These are phyloP conservation scores for Hemileccinum rubropunctum DNA, from an alignment of 768 basidiomycete genomes.

Conservation along the genomic window DNA sequence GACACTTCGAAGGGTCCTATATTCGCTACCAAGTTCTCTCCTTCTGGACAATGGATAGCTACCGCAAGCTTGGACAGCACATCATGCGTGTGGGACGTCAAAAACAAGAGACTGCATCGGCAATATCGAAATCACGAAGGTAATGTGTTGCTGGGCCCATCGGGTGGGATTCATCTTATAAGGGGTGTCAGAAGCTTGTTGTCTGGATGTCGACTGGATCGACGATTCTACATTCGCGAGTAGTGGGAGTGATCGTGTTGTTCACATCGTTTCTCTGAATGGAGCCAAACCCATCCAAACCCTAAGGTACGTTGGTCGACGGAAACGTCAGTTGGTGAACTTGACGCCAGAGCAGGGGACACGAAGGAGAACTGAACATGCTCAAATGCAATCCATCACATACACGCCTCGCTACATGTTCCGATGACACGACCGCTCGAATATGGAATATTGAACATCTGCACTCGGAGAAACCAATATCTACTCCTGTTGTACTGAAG, in stretches of 20 bases:
- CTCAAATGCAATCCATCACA: slow-evolving; percentile 65
- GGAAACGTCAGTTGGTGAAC: background rate
- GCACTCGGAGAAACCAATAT: slow-evolving; percentile 23
- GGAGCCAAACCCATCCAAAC: slow-evolving; percentile 54
- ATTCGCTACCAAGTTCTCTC: slow-evolving; percentile 77
- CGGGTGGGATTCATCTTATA: slow-evolving; percentile 2
- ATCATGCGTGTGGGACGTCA: slow-evolving; percentile 76
- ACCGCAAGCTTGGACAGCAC: slow-evolving; percentile 79
- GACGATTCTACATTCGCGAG: slow-evolving; percentile 68
- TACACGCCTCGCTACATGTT: slow-evolving; percentile 74
- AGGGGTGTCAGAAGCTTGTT: slow-evolving; percentile 52
- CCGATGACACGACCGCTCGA: slow-evolving; percentile 76
- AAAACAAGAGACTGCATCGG: slow-evolving; percentile 53
- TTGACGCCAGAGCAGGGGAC: slow-evolving; percentile 48
- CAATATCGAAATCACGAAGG: slow-evolving; percentile 69
- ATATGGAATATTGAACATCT: slow-evolving; percentile 68
- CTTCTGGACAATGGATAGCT: slow-evolving; percentile 65
- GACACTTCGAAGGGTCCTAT: slow-evolving; percentile 63
- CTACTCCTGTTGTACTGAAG: slow-evolving; percentile 39
- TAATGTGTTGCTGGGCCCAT: slow-evolving; percentile 27
- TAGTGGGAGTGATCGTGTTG: slow-evolving; percentile 65
- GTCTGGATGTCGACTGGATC: slow-evolving; percentile 80
- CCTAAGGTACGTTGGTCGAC: slow-evolving; percentile 49
- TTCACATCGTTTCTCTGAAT: slow-evolving; percentile 60
- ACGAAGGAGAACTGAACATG: slow-evolving; percentile 75